These are phyloP conservation scores for Takashimella tepidaria DNA, from an alignment of 1,284 basidiomycete genomes.

Conservation along the genomic window DNA sequence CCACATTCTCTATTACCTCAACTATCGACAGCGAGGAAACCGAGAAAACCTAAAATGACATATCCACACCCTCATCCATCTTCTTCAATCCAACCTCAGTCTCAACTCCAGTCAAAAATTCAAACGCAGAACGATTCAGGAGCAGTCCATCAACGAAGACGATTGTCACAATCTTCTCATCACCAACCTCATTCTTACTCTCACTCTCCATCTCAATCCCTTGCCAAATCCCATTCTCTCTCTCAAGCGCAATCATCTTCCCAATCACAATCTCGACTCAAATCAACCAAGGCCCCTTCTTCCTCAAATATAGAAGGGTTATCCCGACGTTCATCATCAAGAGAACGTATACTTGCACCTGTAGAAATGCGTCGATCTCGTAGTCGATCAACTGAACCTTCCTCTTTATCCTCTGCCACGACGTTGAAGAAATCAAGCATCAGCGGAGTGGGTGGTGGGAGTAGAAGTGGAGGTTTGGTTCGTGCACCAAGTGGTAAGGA, in stretches of 20 bases:
- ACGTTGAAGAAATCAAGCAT: constrained; percentile 15
- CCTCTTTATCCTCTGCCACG: background rate
- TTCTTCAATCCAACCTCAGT: no score
- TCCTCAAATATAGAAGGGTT: background rate
- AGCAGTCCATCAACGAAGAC: background rate
- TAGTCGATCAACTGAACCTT: constrained; percentile 20
- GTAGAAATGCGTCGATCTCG: constrained; percentile 18
- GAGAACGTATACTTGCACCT: background rate
- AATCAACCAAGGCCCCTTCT: background rate
- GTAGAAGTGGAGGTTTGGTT: background rate
- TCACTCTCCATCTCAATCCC: background rate
- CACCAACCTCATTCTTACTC: background rate
- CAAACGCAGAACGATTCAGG: background rate
- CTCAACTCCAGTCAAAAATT: background rate
- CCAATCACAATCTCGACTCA: background rate
- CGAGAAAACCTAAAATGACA: constrained; percentile 35
- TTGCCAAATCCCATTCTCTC: background rate
- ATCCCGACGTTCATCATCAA: background rate
- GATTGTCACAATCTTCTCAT: background rate
- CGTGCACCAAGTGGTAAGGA: constrained; percentile 38
- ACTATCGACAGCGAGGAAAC: constrained; percentile 23
- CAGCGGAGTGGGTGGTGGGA: background rate
- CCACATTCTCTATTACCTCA: constrained; percentile 22
- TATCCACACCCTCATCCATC: constrained; percentile 3
- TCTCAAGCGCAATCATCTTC: background rate